These are phyloP conservation scores for Beauveria sp. DNA, from an alignment of 2,329 filamentous ascomycete genomes.

Conservation along the genomic window DNA sequence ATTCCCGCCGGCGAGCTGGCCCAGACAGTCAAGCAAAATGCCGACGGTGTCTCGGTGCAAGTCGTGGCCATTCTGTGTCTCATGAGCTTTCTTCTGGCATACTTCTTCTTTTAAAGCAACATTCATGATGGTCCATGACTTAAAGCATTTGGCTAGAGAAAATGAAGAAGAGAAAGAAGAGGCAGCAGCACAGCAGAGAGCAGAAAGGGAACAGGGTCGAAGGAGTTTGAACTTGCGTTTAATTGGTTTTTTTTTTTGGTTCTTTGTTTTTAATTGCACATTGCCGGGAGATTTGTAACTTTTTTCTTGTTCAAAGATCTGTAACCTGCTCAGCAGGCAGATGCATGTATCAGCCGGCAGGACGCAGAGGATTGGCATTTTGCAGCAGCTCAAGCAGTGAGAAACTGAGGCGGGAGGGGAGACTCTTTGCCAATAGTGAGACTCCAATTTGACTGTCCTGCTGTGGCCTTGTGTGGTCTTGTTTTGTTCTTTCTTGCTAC, in stretches of 20 bases:
- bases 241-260: background rate
- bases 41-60: slow-evolving; percentile 78
- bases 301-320: background rate
- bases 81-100: slow-evolving; percentile 86
- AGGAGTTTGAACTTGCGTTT: background rate
- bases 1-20: slow-evolving; percentile 40
- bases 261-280: background rate
- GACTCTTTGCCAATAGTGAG: too few relatives aligned
- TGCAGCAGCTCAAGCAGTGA: background rate
- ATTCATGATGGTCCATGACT: background rate
- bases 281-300: background rate
- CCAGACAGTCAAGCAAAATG: slow-evolving; percentile 47
- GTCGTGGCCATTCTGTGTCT: slow-evolving; percentile 78
- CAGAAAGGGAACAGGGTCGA: background rate
- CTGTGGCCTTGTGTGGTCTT: background rate
- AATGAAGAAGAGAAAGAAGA: background rate
- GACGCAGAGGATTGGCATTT: background rate
- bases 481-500: background rate
- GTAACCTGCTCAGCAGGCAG: background rate
- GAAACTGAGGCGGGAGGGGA: background rate
- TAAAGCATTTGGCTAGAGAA: background rate
- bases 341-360: background rate
- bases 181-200: background rate
- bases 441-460: background rate
- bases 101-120: slow-evolving; percentile 77